Base-by-base conservation (phyloP, 441 rosid species). In the Erodium moschatum region DNA sequence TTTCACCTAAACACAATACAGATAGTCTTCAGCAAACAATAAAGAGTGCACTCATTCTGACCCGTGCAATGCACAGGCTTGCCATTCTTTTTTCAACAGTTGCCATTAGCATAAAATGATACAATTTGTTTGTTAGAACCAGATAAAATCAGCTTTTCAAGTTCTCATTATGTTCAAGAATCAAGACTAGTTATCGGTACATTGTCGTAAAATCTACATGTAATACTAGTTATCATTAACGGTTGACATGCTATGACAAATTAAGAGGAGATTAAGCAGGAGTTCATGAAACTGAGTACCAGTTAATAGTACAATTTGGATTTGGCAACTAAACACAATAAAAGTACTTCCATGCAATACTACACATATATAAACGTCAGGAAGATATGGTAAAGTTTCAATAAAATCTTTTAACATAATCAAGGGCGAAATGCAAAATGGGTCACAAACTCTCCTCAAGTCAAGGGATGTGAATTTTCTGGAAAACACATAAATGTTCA, bases 1-100 rank as follows among this genome's bases (percentile, higher is more conserved):
- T 73, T 91, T 86, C 66, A 85, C 93, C 96, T 88, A 71, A 70
- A 73, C 18, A 48, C 33, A 70, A 42, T 67, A 68, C 70, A 29
- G 31, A 29, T 29, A 74, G 18, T 44, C 38, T 38, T 70, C 68
- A 70, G 66, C 31, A 56, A 72, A 58, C 63, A 19, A 20, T 58
- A 58, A 20, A 58, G 0, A 58, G 6, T 19, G 18, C 19, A 12
- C n/a, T 48, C 63, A 19, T 58, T 18, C 16, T 10, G 29, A 19
- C 63, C 24, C 29, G 20, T 58, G 63, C 12, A 58, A 18, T 19
- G 63, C 24, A 58, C 63, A 58, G 24, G 11, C 4, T 58, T 58
- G 21, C 12, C 63, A 58, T 20, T 10, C 24, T 58, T 19, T 19
- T 18, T 58, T 58, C 63, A 58, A 58, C 63, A 19, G 18, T 58